Conservation (phyloP, 441 rosid genomes). For the Syzygium malaccense region DNA sequence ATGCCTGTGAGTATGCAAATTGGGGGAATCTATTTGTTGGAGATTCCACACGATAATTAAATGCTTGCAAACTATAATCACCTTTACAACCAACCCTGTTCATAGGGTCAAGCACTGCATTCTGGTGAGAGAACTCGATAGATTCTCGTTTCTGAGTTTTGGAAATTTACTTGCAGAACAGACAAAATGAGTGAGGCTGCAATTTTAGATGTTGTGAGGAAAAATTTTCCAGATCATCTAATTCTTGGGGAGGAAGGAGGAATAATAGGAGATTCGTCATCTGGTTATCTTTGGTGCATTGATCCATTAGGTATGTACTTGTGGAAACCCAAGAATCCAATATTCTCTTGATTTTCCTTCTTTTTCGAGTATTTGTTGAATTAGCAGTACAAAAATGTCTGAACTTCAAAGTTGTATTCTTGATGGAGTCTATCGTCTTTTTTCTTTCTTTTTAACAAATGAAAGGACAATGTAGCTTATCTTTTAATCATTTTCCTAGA, state of each 20-base stretch:
- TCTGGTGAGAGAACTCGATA: neutral
- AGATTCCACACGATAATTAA: neutral
- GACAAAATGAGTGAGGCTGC: constrained; percentile 90
- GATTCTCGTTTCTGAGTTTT: neutral
- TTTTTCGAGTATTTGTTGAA: neutral
- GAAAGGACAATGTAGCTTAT: neutral
- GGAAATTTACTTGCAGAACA: constrained; percentile 52
- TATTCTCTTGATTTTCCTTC: neutral
- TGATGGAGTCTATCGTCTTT: neutral
- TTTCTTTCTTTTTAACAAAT: neutral
- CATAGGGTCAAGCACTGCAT: neutral
- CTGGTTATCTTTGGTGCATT: constrained; percentile 96
- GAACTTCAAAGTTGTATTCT: neutral
- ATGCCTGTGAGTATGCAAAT: neutral
- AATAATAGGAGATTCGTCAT: constrained; percentile 64
- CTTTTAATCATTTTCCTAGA: neutral
- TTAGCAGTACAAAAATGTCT: neutral
- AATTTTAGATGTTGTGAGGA: constrained; percentile 70
- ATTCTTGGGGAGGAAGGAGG: constrained; percentile 99
- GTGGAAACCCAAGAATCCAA: neutral
- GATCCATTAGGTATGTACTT: constrained; percentile 78
- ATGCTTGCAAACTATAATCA: neutral
- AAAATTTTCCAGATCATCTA: constrained; percentile 75
- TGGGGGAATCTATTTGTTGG: neutral
- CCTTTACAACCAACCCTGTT: neutral